Evolutionary conservation across 2,329 filamentous ascomycete species (phyloP).

Genomic region (Nigrospora osmanthi): DNA sequence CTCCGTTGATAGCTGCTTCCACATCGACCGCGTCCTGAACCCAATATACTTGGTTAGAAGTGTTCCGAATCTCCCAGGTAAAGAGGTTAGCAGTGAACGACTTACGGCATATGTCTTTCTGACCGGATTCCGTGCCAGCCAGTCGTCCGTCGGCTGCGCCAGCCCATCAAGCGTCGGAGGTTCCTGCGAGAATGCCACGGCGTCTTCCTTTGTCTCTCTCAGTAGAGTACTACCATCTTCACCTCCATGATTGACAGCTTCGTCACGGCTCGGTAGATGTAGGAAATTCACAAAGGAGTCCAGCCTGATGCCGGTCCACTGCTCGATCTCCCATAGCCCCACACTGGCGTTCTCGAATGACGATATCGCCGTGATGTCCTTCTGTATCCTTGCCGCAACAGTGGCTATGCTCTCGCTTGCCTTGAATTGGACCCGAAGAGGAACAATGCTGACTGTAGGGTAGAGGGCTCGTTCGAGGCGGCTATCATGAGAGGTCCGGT

Average conservation of each 20-base stretch:
- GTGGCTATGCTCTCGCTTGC: slow-evolving; percentile 27
- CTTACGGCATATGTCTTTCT: slow-evolving; percentile 13
- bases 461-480: slow-evolving; percentile 40
- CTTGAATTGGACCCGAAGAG: slow-evolving; percentile 48
- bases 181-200: not conserved
- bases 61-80: not conserved
- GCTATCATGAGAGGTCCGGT: slow-evolving; percentile 50
- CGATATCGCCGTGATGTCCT: slow-evolving; percentile 57
- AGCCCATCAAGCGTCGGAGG: not conserved
- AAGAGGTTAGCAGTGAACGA: not conserved
- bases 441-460: slow-evolving; percentile 75
- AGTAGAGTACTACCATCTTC: slow-evolving; percentile 4
- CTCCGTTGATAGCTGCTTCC: slow-evolving; percentile 14
- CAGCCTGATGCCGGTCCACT: slow-evolving; percentile 67
- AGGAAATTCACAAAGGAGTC: slow-evolving; percentile 80
- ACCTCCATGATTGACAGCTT: not conserved
- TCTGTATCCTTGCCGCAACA: slow-evolving; percentile 56
- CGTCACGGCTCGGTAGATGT: slow-evolving; percentile 31
- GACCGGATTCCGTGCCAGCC: slow-evolving; percentile 9
- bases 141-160: slow-evolving; percentile 5
- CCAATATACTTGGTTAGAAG: not conserved
- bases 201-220: slow-evolving; percentile 2
- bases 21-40: slow-evolving; percentile 19
- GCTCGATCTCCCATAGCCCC: slow-evolving; percentile 61
- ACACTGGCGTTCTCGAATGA: slow-evolving; percentile 45